phyloP scores from a whole-genome alignment of 176 grass and related monocot species.

The Phyllostachys edulis region DNA sequence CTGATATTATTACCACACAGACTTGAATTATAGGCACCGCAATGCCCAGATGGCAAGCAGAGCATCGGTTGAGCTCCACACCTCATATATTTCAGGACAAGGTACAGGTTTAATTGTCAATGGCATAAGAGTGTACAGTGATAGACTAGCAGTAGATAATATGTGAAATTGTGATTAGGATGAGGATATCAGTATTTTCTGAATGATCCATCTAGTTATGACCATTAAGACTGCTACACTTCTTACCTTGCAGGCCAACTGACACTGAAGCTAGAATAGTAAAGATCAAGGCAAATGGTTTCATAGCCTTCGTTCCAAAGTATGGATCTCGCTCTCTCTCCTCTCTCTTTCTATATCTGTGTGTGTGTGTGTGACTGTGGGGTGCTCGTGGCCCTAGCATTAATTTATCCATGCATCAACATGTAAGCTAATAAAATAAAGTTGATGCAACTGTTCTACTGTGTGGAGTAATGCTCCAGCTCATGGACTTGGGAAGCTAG shows the following conservation, averaged over 20 bases:
- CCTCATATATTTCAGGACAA: constrained; percentile 95
- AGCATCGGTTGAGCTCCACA: constrained; percentile 94
- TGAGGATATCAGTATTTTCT: constrained; percentile 9
- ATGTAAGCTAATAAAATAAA: not conserved
- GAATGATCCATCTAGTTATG: not conserved
- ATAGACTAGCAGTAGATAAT: constrained; percentile 15
- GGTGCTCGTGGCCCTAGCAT: not conserved
- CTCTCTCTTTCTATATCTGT: too few species aligned
- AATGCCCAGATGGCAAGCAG: constrained; percentile 99
- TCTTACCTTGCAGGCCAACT: constrained; percentile 61
- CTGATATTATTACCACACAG: constrained; percentile 50
- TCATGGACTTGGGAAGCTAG: not conserved
- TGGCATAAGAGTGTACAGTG: constrained; percentile 3
- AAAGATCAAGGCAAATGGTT: constrained; percentile 97
- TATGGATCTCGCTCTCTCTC: constrained; percentile 35
- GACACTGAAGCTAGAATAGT: constrained; percentile 95
- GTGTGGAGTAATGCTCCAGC: not conserved
- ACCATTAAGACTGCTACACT: not conserved
- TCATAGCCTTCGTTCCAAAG: constrained; percentile 98
- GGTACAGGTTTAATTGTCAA: constrained; percentile 46
- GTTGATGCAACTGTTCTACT: not conserved
- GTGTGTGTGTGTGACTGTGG: too few species aligned
- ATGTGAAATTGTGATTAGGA: not conserved
- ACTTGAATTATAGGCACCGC: constrained; percentile 87
- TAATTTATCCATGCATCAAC: not conserved